Conservation (phyloP, 345 rosid species). For the Citrus medica region DNA sequence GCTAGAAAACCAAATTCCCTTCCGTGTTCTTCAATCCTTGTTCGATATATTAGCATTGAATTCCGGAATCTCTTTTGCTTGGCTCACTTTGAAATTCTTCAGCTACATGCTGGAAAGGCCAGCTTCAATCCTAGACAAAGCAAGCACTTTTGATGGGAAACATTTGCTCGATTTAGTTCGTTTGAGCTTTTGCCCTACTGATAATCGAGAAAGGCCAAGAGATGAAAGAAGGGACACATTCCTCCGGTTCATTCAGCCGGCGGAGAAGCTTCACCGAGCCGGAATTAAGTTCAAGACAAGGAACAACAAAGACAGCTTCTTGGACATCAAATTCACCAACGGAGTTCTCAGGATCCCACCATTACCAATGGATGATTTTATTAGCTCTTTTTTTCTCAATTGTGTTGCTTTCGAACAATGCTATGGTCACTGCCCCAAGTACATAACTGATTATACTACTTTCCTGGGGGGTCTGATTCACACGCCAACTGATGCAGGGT, state of each 20-base stretch:
- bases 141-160: neutral
- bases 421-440: neutral
- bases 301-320: neutral
- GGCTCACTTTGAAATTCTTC: neutral
- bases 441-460: slow-evolving; percentile 9
- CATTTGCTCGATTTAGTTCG: slow-evolving; percentile 18
- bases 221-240: neutral
- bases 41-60: neutral
- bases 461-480: neutral
- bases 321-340: slow-evolving; percentile 7
- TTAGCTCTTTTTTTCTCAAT: slow-evolving; percentile 12
- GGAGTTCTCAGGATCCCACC: slow-evolving; percentile 15
- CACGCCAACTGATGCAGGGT: neutral
- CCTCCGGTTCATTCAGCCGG: slow-evolving; percentile 3
- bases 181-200: neutral
- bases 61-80: neutral
- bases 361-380: neutral
- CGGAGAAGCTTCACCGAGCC: neutral
- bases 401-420: slow-evolving; percentile 25
- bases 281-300: slow-evolving; percentile 13
- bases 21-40: slow-evolving; percentile 10
- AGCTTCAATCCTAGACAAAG: no score
- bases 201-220: no score
- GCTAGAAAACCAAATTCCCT: slow-evolving; percentile 25
- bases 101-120: neutral